Evolutionary conservation across 495 filamentous ascomycete genomes (phyloP).

Genomic region (Tricharina praecox): DNA sequence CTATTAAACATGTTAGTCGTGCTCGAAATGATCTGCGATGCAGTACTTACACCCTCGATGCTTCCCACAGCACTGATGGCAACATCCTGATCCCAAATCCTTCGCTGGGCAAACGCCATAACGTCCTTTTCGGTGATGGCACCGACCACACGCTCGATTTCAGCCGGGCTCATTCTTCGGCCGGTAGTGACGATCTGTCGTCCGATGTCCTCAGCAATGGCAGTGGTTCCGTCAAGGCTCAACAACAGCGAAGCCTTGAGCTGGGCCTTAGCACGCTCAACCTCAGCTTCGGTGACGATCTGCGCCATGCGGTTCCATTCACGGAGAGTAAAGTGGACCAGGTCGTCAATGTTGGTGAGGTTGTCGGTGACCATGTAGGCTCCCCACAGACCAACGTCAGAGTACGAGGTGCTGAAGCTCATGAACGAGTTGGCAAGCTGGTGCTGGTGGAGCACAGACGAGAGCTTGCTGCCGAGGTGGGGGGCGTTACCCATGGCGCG

Average conservation of each 20-base stretch:
- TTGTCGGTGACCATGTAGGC: conserved; percentile 96
- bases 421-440: conserved; percentile 98
- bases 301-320: conserved; percentile 89
- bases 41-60: conserved; percentile 55
- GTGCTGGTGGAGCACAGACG: conserved; percentile 77
- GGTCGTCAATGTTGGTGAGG: conserved; percentile 71
- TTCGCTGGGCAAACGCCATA: conserved; percentile 77
- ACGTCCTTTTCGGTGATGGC: conserved; percentile 90
- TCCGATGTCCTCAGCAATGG: conserved; percentile 94
- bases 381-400: conserved; percentile 97
- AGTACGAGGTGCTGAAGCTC: conserved; percentile 99
- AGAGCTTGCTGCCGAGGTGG: conserved; percentile 94
- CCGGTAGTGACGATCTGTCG: conserved; percentile 96
- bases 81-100: conserved; percentile 92
- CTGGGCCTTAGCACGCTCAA: conserved; percentile 97
- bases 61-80: conserved; percentile 81
- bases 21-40: too few relatives aligned
- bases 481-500: conserved; percentile 92
- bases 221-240: conserved; percentile 90
- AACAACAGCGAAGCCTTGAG: too few relatives aligned
- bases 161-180: conserved; percentile 70
- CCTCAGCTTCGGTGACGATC: conserved; percentile 73
- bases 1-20: conserved; percentile 5
- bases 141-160: conserved; percentile 82
- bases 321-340: conserved; percentile 92